Evolutionary conservation across 495 filamentous ascomycete genomes (phyloP), one percentile per base, ranked within the genome.

Genomic region (Neurospora pannonica): DNA sequence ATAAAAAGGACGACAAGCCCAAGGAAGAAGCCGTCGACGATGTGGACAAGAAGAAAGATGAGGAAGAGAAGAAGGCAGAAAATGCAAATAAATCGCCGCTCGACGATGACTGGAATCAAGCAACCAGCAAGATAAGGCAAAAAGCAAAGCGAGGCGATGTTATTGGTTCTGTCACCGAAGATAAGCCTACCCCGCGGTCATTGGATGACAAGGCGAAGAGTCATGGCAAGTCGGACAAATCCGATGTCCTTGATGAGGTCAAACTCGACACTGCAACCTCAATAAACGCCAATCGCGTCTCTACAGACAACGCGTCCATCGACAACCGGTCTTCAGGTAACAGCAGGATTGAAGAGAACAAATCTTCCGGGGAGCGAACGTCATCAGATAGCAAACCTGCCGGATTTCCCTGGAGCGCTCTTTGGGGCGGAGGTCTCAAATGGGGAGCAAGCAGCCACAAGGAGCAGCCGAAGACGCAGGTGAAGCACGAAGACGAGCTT

Each of bases 221-320:
- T 19, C 54, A 67, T 67, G 54, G 54, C 71, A 74, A 78, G 21
- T 83, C 78, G 81, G 78, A 40, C 9, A 70, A 74, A 48, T 80
- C 83, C 69, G 75, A 85, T 38, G 70, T 79, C 24, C 86, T 88
- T 70, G 77, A 87, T 42, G 85, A 88, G 6, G 85, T 88, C 76
- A 87, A 87, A 71, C 75, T 88, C 40, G 82, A 86, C 73, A 83
- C 84, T 4, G 81, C 75, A n/a, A 78, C 80, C n/a, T 81, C 81
- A 24, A 71, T 83, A 24, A 83, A 84, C 72, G 46, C 83, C 8
- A 82, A 76, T 74, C 84, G 82, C 75, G 77, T 73, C 38, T 54
- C 77, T 31, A 77, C 81, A 10, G 80, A 81, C 11, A 74, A 74
- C 39, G 83, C 83, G 75, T 74, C 77, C 28, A 34, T 67, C 54